Percentiles rank a stretch among this genome's conserved stretches.
These are phyloP conservation scores for Suhomyces kilbournensis DNA, from an alignment of 805 yeast species.

Conservation along the genomic window DNA sequence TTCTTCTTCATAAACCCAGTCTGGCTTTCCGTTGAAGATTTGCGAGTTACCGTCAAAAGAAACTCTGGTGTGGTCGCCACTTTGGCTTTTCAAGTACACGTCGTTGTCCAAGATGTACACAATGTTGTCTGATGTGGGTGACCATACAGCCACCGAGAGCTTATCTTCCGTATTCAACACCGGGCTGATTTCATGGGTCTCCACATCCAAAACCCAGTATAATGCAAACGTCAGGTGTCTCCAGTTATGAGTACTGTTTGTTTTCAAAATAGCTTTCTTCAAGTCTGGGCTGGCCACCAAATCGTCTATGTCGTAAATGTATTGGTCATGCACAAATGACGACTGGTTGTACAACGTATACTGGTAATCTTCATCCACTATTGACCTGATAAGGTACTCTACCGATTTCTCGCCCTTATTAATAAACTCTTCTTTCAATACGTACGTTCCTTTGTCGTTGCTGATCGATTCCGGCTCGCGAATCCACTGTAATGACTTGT, in stretches of 20 bases:
- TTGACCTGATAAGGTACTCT: slow-evolving; percentile 54
- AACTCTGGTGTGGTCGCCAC: slow-evolving; percentile 25
- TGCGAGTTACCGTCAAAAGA: slow-evolving; percentile 52
- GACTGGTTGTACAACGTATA: slow-evolving; percentile 50
- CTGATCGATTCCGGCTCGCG: slow-evolving; percentile 44
- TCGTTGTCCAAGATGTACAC: slow-evolving; percentile 58
- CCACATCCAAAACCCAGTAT: slow-evolving; percentile 41
- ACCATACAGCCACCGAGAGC: slow-evolving; percentile 57
- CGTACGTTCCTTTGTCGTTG: slow-evolving; percentile 66
- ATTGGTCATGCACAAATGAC: slow-evolving; percentile 37
- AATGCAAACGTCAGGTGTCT: slow-evolving; percentile 48
- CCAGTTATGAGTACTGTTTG: slow-evolving; percentile 60
- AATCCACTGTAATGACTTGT: slow-evolving; percentile 69
- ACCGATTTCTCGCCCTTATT: slow-evolving; percentile 35
- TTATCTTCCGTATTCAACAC: slow-evolving; percentile 13
- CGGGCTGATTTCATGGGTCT: slow-evolving; percentile 7
- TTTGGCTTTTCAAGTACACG: slow-evolving; percentile 43
- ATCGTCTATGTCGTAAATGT: slow-evolving; percentile 46
- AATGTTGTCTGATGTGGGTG: slow-evolving; percentile 56
- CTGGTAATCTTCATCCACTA: slow-evolving; percentile 44
- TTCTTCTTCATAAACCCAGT: slow-evolving; percentile 86
- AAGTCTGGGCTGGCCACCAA: slow-evolving; percentile 69
- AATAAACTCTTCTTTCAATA: slow-evolving; percentile 28
- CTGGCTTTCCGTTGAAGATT: slow-evolving; percentile 67
- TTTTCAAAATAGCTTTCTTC: slow-evolving; percentile 53